Evolutionary conservation across 768 basidiomycete species (phyloP).

Genomic region (Mrakia frigida): DNA sequence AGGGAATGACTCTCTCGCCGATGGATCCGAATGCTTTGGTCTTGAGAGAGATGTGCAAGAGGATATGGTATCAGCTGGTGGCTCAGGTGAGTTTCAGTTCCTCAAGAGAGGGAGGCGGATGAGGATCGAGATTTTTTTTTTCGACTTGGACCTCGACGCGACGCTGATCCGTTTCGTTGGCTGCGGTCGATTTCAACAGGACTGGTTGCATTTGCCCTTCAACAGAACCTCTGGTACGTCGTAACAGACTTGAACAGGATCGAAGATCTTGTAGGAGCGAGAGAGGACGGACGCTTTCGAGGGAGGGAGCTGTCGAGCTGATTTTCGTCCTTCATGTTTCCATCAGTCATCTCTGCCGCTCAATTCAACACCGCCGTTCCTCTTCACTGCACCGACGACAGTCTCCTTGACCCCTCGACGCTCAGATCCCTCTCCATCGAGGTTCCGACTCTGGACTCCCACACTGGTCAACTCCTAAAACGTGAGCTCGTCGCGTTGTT

Average conservation of each 20-base stretch:
- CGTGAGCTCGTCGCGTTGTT: neutral
- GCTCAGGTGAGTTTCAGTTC: slow-evolving; percentile 23
- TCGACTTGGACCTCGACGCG: too few species aligned
- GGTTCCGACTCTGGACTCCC: slow-evolving; percentile 9
- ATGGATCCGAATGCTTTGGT: slow-evolving; percentile 26
- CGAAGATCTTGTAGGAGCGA: too few species aligned
- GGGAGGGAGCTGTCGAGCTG: neutral
- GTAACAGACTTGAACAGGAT: too few species aligned
- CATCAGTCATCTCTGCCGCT: slow-evolving; percentile 3
- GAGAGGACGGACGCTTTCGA: too few species aligned
- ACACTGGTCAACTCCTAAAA: slow-evolving; percentile 19
- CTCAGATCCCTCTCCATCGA: slow-evolving; percentile 5
- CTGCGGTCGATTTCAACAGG: neutral
- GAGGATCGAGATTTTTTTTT: too few species aligned
- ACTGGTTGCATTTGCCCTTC: slow-evolving; percentile 36
- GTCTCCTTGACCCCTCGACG: slow-evolving; percentile 11
- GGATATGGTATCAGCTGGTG: slow-evolving; percentile 35
- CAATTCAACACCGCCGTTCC: slow-evolving; percentile 30
- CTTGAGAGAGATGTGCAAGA: slow-evolving; percentile 33
- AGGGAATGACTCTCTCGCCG: neutral
- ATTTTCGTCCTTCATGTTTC: neutral
- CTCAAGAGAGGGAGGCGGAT: too few species aligned
- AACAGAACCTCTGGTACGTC: slow-evolving; percentile 27
- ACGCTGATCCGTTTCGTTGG: too few species aligned
- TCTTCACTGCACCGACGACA: slow-evolving; percentile 24